Percentiles rank a stretch among this genome's conserved stretches.
Conservation (phyloP, 1,139 yeast genomes). For the Debaryomyces fabryi region DNA sequence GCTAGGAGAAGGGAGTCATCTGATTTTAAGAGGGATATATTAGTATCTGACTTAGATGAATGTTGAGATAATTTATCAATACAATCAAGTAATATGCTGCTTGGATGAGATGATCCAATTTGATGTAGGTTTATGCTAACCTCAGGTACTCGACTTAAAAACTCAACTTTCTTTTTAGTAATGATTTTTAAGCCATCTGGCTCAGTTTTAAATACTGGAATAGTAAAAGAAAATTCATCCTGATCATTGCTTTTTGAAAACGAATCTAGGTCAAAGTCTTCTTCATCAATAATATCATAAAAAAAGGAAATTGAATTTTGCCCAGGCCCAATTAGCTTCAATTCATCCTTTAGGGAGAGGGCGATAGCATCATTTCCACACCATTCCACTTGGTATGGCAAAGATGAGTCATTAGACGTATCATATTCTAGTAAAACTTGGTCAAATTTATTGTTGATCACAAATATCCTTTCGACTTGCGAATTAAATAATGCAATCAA, state of each 20-base stretch:
- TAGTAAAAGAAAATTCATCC: constrained; percentile 33
- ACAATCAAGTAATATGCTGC: constrained; percentile 82
- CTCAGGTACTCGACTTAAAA: constrained; percentile 65
- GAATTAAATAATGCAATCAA: constrained; percentile 59
- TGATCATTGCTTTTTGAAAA: constrained; percentile 16
- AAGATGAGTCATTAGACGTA: constrained; percentile 35
- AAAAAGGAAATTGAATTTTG: constrained; percentile 57
- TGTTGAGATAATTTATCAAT: constrained; percentile 69
- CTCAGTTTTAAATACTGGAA: constrained; percentile 52
- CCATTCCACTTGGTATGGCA: constrained; percentile 64
- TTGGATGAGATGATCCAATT: constrained; percentile 82
- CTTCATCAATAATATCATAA: constrained; percentile 40
- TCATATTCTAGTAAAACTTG: constrained; percentile 57
- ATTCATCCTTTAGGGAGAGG: constrained; percentile 59
- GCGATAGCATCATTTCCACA: constrained; percentile 85
- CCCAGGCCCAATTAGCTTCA: constrained; percentile 73
- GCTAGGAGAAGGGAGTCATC: constrained; percentile 60
- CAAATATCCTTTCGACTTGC: constrained; percentile 48
- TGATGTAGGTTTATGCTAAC: constrained; percentile 65
- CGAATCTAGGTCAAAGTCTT: constrained; percentile 31
- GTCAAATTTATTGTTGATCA: constrained; percentile 54
- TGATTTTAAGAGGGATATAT: constrained; percentile 58
- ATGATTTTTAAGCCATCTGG: constrained; percentile 73
- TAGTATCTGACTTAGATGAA: constrained; percentile 85
- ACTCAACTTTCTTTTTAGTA: constrained; percentile 60